Percentiles rank a stretch among this genome's conserved stretches.
phyloP scores from a whole-genome alignment of 176 grass and related monocot species.

The Chrysopogon serrulatus region DNA sequence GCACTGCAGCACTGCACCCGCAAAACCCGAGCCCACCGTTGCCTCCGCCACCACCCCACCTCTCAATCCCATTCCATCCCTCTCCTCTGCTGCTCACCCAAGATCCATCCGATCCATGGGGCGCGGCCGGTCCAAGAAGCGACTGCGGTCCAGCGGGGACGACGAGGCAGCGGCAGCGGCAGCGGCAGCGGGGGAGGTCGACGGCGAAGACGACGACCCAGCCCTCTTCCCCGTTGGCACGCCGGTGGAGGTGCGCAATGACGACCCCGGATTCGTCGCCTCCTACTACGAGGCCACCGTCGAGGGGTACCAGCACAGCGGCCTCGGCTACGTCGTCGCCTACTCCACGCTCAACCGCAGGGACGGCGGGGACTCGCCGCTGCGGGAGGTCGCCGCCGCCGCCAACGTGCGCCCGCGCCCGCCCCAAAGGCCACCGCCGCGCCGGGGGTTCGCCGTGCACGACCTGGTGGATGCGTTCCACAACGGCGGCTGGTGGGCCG shows the following conservation, averaged over 20 bases:
- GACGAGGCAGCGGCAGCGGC: not conserved
- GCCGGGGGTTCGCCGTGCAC: conserved; percentile 19
- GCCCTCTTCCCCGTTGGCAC: not conserved
- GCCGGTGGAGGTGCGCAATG: conserved; percentile 21
- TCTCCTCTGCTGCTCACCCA: too few species aligned
- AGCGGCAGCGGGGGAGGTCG: not conserved
- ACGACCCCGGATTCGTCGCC: conserved; percentile 3
- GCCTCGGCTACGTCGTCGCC: conserved; percentile 14
- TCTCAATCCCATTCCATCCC: too few species aligned
- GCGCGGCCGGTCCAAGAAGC: not conserved
- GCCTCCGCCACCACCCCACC: too few species aligned
- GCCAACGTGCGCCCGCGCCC: conserved; percentile 16
- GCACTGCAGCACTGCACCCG: too few species aligned
- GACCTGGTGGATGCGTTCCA: conserved; percentile 60
- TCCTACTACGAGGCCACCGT: conserved; percentile 40
- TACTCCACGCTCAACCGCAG: conserved; percentile 20
- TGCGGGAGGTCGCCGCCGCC: not conserved
- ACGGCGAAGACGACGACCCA: too few species aligned
- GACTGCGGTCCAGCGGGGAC: not conserved
- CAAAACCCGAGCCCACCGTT: too few species aligned
- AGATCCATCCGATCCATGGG: too few species aligned
- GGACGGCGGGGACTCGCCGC: not conserved
- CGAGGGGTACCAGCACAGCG: not conserved
- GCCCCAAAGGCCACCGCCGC: not conserved
- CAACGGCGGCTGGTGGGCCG: conserved; percentile 69